Percentiles rank a stretch among this genome's conserved stretches.
These are phyloP conservation scores for Physcomitrium patens DNA, from an alignment of 225 moss, liverwort and hornwort species.

Conservation along the genomic window DNA sequence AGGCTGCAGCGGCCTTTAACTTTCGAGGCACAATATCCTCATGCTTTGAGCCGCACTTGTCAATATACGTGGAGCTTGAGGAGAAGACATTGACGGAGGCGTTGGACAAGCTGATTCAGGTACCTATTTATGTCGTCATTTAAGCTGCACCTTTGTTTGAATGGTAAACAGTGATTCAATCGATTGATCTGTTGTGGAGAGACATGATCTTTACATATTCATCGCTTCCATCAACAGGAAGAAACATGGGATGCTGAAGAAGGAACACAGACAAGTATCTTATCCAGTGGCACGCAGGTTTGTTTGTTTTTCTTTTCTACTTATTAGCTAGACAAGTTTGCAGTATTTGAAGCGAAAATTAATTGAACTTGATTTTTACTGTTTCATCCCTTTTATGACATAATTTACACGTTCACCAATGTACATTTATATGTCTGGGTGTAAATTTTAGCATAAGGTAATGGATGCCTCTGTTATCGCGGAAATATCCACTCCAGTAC, in stretches of 20 bases:
- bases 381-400: not conserved
- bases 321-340: constrained; percentile 7
- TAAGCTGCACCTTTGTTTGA: constrained; percentile 16
- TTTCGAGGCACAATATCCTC: constrained; percentile 98
- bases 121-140: constrained; percentile 16
- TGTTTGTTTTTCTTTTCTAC: constrained; percentile 31
- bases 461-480: no score
- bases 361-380: constrained; percentile 4
- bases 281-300: constrained; percentile 93
- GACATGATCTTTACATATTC: not conserved
- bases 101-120: constrained; percentile 90
- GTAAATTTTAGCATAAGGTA: no score
- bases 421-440: no score
- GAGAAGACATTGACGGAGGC: constrained; percentile 95
- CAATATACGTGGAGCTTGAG: constrained; percentile 93
- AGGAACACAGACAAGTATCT: constrained; percentile 85
- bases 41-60: constrained; percentile 95
- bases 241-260: constrained; percentile 99
- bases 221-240: constrained; percentile 56
- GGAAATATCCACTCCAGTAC: no score
- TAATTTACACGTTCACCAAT: not conserved
- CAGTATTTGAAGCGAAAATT: constrained; percentile 27
- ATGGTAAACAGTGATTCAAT: constrained; percentile 3
- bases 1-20: constrained; percentile 94
- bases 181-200: constrained; percentile 10